A percentile compares a stretch with the other conserved stretches of the same genome.
Evolutionary conservation across 2,329 filamentous ascomycete genomes (phyloP).

Genomic region (Fusarium sarcochroum): DNA sequence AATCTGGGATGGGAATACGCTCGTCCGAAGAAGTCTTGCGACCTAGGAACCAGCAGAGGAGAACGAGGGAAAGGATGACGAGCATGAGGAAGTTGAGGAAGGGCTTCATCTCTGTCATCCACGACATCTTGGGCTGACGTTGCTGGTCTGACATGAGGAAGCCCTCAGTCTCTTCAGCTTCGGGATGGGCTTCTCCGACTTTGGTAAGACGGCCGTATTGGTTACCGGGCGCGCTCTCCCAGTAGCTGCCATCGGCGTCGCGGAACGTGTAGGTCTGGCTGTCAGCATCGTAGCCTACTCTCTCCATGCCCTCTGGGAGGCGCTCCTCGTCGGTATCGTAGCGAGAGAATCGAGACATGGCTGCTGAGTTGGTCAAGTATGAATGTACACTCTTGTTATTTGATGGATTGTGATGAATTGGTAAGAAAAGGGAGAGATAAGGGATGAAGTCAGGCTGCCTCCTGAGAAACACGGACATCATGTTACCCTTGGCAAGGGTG

Average conservation of each 20-base stretch:
- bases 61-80: constrained; percentile 64
- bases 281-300: constrained; percentile 70
- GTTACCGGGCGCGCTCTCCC: constrained; percentile 65
- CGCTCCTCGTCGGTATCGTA: constrained; percentile 65
- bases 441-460: neutral
- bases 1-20: constrained; percentile 38
- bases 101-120: constrained; percentile 67
- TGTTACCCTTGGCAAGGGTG: constrained; percentile 21
- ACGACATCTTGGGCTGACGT: constrained; percentile 55
- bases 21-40: constrained; percentile 47
- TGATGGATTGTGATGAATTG: neutral
- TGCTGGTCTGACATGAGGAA: constrained; percentile 48
- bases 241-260: constrained; percentile 63
- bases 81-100: constrained; percentile 71
- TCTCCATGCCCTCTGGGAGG: constrained; percentile 67
- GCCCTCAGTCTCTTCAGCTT: constrained; percentile 50
- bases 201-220: constrained; percentile 64
- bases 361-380: neutral
- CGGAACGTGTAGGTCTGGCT: constrained; percentile 67
- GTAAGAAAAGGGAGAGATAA: constrained; percentile 1
- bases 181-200: constrained; percentile 51
- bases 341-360: constrained; percentile 60
- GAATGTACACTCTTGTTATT: too few relatives aligned
- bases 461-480: constrained; percentile 31
- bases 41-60: constrained; percentile 64